Evolutionary conservation across 2,329 filamentous ascomycete species (phyloP).

Genomic region (Fusarium gaditjirri): DNA sequence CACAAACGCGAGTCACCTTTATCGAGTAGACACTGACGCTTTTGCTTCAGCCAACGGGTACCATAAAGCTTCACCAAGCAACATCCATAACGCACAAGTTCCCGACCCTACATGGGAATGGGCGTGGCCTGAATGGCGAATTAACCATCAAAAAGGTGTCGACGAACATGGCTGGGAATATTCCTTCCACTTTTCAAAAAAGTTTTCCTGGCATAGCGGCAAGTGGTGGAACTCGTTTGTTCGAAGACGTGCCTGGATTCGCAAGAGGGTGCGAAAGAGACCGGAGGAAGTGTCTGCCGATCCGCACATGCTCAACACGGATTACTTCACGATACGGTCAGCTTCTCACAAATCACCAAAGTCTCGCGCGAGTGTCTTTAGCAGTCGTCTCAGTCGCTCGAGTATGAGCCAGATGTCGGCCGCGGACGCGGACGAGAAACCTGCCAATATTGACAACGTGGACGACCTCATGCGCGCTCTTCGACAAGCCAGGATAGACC

Average conservation of each 20-base stretch:
- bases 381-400: slow-evolving; percentile 49
- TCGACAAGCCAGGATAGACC: slow-evolving; percentile 79
- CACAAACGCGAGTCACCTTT: not conserved
- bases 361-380: slow-evolving; percentile 49
- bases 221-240: slow-evolving; percentile 97
- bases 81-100: slow-evolving; percentile 87
- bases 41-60: slow-evolving; percentile 65
- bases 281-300: slow-evolving; percentile 58
- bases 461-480: slow-evolving; percentile 75
- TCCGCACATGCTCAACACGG: slow-evolving; percentile 74
- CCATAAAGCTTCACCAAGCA: slow-evolving; percentile 69
- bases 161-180: slow-evolving; percentile 98
- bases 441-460: slow-evolving; percentile 69
- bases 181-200: slow-evolving; percentile 82
- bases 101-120: slow-evolving; percentile 97
- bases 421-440: slow-evolving; percentile 64
- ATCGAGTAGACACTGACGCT: slow-evolving; percentile 9
- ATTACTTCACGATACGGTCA: slow-evolving; percentile 82
- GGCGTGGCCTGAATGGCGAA: slow-evolving; percentile 74
- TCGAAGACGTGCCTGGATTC: slow-evolving; percentile 86
- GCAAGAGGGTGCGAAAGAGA: slow-evolving; percentile 76
- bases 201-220: slow-evolving; percentile 86
- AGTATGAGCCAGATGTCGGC: slow-evolving; percentile 52
- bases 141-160: slow-evolving; percentile 76
- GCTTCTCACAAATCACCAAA: slow-evolving; percentile 53